Base-by-base conservation (phyloP, 306 rosid genomes). In the Cajanus cajan region DNA sequence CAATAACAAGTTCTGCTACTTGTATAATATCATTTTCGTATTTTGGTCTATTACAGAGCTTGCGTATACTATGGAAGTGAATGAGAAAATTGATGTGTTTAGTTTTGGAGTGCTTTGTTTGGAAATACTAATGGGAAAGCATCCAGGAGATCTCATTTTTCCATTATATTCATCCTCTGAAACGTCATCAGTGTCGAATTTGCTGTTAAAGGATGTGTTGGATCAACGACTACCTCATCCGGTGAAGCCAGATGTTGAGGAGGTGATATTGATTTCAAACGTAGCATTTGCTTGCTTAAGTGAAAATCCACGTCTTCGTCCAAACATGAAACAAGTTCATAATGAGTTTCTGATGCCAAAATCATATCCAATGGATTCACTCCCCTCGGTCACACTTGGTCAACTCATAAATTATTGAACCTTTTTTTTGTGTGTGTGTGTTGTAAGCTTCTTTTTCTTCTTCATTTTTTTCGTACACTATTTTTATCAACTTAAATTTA, bases 71-170 rank as follows among this genome's bases (percentile, higher is more conserved):
- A 36, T 18, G 48, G 48, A 64, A 37, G 71, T 18, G 48, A 64
- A 64, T 37, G 71, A 64, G 47, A 64, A 64, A 18, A 36, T 48
- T 64, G 71, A 64, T 37, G 71, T 64, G 5, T 64, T 40, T 19
- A 74, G 79, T 28, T 74, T 40, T 24, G 79, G 58, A 9, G 59
- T 57, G 10, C 41, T 74, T n/a, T n/a, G 13, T 28, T 41, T 59
- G 43, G 70, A 74, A 59, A 58, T 43, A 43, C 5, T 74, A 1
- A 39, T 74, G 16, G 69, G 78, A 74, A 40, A 41, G 4, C 78
- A 74, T 58, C 78, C 55, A 2, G 57, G 78, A 15, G 69, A 58
- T 58, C 18, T 40, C 28, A 25, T 41, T 4, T 39, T 39, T 22
- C 13, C 51, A 9, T 40, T 57, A 1, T 15, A 14, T 1, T 41